Base-by-base conservation (phyloP, 2,329 filamentous ascomycete species). In the Venturia effusa region DNA sequence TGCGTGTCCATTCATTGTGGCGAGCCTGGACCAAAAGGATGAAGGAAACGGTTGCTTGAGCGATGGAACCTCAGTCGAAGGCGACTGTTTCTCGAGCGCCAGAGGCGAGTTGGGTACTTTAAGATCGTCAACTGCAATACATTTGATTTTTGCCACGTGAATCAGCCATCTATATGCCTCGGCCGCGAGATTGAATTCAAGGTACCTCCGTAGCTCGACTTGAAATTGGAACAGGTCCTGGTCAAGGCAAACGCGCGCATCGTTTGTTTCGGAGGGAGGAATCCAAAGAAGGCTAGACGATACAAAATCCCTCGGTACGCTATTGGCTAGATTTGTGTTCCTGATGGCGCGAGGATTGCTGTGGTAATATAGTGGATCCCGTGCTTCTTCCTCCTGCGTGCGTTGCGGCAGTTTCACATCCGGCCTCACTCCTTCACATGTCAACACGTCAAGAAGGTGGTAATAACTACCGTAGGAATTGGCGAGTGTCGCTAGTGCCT, bases 1-100 rank as follows among this genome's bases (percentile, higher is more conserved):
- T 19, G 57, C 41, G 15, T 67, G 41, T 57, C 67, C 63, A 64
- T 69, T 68, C 64, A 64, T 67, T 62, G 24, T 61, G 32, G 22
- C 27, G 6, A 19, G 19, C 30, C 37, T 32, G 11, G 27, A 55
- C 2, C 15, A 15, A 39, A 10, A 57, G 51, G 19, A 34, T 7
- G 10, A 57, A 34, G 30, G 30, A 19, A 34, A 57, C 32, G 15
- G 2, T 27, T 8, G 7, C 4, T 19, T 19, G 13, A 34, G 34
- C 10, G 19, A 8, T 13, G 17, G 30, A 13, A 34, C 19, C 34
- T 27, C 8, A 30, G 19, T 1, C 27, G 51, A 13, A 34, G 7
- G 30, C 6, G 8, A 45, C 8, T 19, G 0, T 30, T 7, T 15
- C 8, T 15, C 4, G 34, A n/a, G 13, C 3, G 15, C 27, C 27